Percentiles rank a stretch among this genome's conserved stretches.
phyloP scores from a whole-genome alignment of 2,329 filamentous ascomycete species.

The Hirsutella minnesotensis region DNA sequence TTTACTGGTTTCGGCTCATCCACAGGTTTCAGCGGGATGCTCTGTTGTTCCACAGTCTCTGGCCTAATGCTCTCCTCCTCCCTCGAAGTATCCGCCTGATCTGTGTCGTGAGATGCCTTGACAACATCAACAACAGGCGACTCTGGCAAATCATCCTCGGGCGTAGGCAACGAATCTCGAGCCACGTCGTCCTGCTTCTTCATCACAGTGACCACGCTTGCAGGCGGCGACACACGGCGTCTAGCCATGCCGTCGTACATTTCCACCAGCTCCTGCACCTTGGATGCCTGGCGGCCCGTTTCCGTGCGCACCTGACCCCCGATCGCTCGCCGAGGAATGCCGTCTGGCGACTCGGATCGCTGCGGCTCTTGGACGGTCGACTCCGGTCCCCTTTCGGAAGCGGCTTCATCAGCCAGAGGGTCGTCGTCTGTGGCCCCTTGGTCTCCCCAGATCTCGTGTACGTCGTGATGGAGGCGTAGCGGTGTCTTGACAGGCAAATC shows the following conservation, averaged over 20 bases:
- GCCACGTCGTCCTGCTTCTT: background rate
- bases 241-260: constrained; percentile 35
- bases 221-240: constrained; percentile 5
- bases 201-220: background rate
- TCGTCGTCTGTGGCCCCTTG: too few species aligned
- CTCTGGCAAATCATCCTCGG: background rate
- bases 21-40: too few species aligned
- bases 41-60: too few species aligned
- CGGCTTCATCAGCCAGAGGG: too few species aligned
- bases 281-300: constrained; percentile 22
- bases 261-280: constrained; percentile 37
- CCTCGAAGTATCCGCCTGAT: too few species aligned
- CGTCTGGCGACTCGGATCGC: constrained; percentile 9
- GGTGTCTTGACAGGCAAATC: too few species aligned
- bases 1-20: too few species aligned
- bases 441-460: too few species aligned
- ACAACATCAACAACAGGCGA: too few species aligned
- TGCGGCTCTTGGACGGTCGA: background rate
- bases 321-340: constrained; percentile 8
- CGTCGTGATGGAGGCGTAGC: too few species aligned
- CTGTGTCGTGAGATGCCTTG: too few species aligned
- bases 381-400: background rate
- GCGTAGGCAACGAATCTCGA: background rate
- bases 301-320: constrained; percentile 4
- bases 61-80: too few species aligned